Evolutionary conservation across 176 grass and related monocot genomes (phyloP), one percentile per base, ranked within the genome.

Genomic region (barley (Hordeum vulgare)): DNA sequence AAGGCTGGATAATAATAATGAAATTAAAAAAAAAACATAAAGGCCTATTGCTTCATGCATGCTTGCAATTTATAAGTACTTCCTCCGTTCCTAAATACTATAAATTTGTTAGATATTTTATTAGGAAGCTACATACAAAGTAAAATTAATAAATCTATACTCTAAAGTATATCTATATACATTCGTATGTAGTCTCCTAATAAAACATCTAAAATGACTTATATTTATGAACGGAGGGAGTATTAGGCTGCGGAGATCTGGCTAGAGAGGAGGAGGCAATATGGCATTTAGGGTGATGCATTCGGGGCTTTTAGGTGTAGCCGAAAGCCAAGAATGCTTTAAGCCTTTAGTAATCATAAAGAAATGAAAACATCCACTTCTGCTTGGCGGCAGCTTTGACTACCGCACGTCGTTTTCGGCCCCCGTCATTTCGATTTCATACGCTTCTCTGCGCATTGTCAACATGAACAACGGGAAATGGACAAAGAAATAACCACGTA

Each of bases 241-340:
- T 36, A 21, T 36, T 7, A 60, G 36, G 21, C 28, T 8, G 51
- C 20, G 14, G 61, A 82, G 77, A 81, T 81, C 53, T 42, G 28
- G 54, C 44, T 56, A 7, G 31, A n/a, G n/a, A n/a, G 68, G 71
- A 78, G 66, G 63, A 64, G 20, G 59, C 62, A 85, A 77, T 24
- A 33, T 9, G 54, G 56, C 53, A 37, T 2, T 27, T 54, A 84
- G 58, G 71, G 20, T 24, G 41, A 84, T 35, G 66, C 47, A 62
- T 45, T 74, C 7, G 14, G 81, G 81, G 69, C 56, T 61, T 72
- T 74, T 83, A 25, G 81, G 26, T 62, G 11, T 74, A 21, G 69
- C 81, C 28, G 57, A 83, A 15, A 83, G 57, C 36, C 20, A 25
- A 3, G 11, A 21, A 18, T 47, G 56, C 56, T 74, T n/a, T 47